Conservation (phyloP, 1,139 yeast genomes). For the Meyerozyma smithsonii region DNA sequence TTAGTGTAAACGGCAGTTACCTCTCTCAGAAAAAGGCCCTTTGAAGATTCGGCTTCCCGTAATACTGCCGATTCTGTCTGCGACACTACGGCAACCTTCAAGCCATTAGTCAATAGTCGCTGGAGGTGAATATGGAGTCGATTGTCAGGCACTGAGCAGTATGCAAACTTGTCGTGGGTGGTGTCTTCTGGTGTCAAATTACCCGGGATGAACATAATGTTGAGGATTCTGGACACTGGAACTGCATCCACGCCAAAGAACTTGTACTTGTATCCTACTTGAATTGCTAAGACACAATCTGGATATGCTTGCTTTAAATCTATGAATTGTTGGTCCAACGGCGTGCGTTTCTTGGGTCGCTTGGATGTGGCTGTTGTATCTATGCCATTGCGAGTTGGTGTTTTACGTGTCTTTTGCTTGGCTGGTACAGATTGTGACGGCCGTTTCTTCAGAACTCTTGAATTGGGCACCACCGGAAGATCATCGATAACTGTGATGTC, state of each 20-base stretch:
- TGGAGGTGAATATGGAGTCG: conserved; percentile 72
- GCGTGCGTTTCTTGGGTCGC: conserved; percentile 41
- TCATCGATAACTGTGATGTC: not conserved
- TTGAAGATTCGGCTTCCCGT: conserved; percentile 36
- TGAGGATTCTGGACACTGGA: conserved; percentile 58
- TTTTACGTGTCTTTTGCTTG: conserved; percentile 2
- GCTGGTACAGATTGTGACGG: not conserved
- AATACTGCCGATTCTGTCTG: conserved; percentile 81
- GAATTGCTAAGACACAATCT: conserved; percentile 72
- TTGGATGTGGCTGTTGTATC: no score
- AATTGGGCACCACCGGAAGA: no score
- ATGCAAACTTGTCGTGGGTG: conserved; percentile 60
- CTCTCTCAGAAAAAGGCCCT: conserved; percentile 56
- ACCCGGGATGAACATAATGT: conserved; percentile 71
- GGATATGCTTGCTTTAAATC: conserved; percentile 54
- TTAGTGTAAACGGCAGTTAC: conserved; percentile 72
- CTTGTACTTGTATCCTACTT: conserved; percentile 88
- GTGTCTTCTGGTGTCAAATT: conserved; percentile 45
- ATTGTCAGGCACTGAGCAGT: conserved; percentile 79
- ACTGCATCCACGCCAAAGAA: conserved; percentile 83
- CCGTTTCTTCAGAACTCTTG: not conserved
- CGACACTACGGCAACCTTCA: conserved; percentile 81
- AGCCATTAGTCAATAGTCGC: conserved; percentile 55
- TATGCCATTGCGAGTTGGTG: no score
- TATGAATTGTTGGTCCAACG: conserved; percentile 73